Conservation (phyloP, 202 grass and related monocot species). For the Schoenoplectus triqueter region DNA sequence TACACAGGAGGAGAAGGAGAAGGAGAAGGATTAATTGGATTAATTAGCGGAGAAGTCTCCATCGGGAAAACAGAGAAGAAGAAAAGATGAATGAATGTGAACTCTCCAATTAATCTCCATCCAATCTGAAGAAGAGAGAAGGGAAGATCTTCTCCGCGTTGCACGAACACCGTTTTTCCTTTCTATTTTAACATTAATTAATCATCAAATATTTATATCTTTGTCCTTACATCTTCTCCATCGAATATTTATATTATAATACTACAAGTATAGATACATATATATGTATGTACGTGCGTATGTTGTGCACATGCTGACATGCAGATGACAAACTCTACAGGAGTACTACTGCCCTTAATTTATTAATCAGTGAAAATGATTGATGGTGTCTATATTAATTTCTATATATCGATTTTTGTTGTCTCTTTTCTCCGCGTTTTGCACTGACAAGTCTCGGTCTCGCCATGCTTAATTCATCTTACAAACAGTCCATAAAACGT, state of each 20-base stretch:
- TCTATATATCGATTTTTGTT: background rate
- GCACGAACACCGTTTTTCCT: background rate
- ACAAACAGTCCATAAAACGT: background rate
- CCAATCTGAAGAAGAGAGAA: background rate
- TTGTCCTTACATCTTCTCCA: no score
- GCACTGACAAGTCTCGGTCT: background rate
- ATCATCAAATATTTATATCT: background rate
- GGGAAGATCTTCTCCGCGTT: background rate
- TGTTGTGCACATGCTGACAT: no score
- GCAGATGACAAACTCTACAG: no score
- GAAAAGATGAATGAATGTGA: slow-evolving; percentile 4
- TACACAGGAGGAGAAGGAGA: background rate
- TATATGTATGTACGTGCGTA: no score
- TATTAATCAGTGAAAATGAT: background rate
- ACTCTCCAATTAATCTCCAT: background rate
- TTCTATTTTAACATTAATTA: background rate
- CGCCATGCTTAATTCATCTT: background rate
- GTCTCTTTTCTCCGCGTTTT: slow-evolving; percentile 13
- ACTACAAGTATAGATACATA: no score
- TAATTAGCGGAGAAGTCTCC: background rate
- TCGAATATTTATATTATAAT: no score
- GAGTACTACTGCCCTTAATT: background rate
- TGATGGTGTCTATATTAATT: no score
- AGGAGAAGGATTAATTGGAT: background rate
- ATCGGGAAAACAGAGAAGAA: background rate